Base-by-base conservation (phyloP, 2,329 filamentous ascomycete genomes). In the Beauveria rudraprayagi region DNA sequence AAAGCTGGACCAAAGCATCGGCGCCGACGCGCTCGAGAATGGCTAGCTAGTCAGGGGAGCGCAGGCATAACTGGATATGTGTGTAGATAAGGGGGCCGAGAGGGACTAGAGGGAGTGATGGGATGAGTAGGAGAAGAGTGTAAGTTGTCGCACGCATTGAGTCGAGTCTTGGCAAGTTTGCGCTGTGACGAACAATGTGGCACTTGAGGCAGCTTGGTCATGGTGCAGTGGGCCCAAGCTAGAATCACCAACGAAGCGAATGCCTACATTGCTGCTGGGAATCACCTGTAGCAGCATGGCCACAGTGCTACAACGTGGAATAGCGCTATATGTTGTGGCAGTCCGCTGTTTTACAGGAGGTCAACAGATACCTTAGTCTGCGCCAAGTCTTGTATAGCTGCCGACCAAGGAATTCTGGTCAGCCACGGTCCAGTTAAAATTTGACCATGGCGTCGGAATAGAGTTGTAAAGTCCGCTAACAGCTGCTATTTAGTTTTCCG, bases 121-220 rank as follows among this genome's bases (percentile, higher is more conserved):
- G 34, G 48, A 52, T 37, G 34, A 37, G 34, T 37, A 37, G 34
- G 34, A 37, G 5, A 37, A 37, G 34, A 6, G 5, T 47, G 26
- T 50, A 48, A 5, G 28, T 50, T 58, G 30, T 59, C 11, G 41
- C 16, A 11, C 34, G 46, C 47, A 43, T 44, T 34, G 46, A 43
- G 14, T 10, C 44, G 37, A 34, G 19, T 52, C 56, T 59, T 59
- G 56, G 56, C 56, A 44, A 44, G 56, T 52, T 59, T 52, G 56
- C 47, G 22, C 37, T 19, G 44, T 57, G 43, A 57, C 55, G 44
- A 9, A 48, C n/a, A 26, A n/a, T 59, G 56, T 40, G 43, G n/a
- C 55, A 41, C 44, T 37, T 57, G 43, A 5, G 3, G 19, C 34
- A 41, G 16, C 14, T 51, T 19, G 17, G n/a, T 34, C 17, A 28